Percentiles rank a stretch among this genome's conserved stretches.
phyloP scores from a whole-genome alignment of 116 monocot genomes.

The Iris pallida region DNA sequence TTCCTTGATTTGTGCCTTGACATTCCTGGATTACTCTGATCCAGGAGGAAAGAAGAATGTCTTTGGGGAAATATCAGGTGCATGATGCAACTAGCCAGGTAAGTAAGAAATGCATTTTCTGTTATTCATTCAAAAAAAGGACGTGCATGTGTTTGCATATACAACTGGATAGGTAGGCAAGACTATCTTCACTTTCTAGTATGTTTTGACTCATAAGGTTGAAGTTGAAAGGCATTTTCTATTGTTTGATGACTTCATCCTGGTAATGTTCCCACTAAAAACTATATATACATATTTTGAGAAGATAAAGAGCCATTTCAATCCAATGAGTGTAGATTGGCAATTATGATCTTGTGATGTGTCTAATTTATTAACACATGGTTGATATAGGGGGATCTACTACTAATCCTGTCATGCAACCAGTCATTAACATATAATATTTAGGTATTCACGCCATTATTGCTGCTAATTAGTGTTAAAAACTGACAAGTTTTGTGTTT shows the following conservation, averaged over 20 bases:
- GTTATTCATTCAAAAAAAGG: slow-evolving; percentile 19
- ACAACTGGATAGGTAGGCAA: slow-evolving; percentile 28
- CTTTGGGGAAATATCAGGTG: slow-evolving; percentile 90
- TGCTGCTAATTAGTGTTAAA: slow-evolving; percentile 49
- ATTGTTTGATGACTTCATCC: not conserved
- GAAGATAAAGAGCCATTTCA: too few species aligned
- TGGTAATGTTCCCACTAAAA: not conserved
- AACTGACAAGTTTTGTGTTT: slow-evolving; percentile 64
- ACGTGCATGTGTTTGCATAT: slow-evolving; percentile 19
- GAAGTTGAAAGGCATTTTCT: too few species aligned
- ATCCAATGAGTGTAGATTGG: too few species aligned
- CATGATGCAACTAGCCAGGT: slow-evolving; percentile 99
- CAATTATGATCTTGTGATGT: too few species aligned
- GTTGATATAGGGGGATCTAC: not conserved
- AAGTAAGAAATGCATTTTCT: slow-evolving; percentile 48
- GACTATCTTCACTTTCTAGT: too few species aligned
- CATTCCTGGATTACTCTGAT: not conserved
- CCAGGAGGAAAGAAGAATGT: slow-evolving; percentile 99
- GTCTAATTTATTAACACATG: too few species aligned
- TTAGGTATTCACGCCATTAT: slow-evolving; percentile 44
- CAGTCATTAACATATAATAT: not conserved
- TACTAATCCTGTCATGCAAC: not conserved
- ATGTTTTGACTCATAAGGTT: too few species aligned
- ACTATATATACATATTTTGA: too few species aligned
- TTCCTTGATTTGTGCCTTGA: not conserved